These are phyloP conservation scores for Russula virescens DNA, from an alignment of 768 basidiomycete species.

Conservation along the genomic window DNA sequence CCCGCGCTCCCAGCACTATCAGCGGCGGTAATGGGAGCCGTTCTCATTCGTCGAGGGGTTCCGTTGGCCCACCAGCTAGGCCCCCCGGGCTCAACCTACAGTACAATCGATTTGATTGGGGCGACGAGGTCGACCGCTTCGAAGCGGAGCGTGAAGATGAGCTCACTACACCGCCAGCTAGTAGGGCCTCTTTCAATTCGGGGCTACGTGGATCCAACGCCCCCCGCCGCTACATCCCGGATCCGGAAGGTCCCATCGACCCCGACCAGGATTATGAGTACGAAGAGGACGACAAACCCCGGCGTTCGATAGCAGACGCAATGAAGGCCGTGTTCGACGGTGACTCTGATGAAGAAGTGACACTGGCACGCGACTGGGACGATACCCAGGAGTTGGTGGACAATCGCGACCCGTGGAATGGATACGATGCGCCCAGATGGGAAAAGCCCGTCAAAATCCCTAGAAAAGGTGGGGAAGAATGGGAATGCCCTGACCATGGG, in stretches of 20 bases:
- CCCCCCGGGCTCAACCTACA: neutral
- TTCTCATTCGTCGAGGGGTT: neutral
- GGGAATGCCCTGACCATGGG: conserved; percentile 12
- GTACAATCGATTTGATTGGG: conserved; percentile 9
- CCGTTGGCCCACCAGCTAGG: neutral
- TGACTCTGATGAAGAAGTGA: neutral
- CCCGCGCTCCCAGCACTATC: neutral
- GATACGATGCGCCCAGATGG: neutral
- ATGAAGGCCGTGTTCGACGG: neutral
- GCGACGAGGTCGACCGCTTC: neutral
- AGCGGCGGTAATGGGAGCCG: neutral
- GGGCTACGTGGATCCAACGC: neutral
- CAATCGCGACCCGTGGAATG: neutral
- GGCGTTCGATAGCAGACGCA: neutral
- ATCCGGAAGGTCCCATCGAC: neutral
- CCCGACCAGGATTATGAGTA: neutral
- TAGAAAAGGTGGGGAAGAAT: neutral
- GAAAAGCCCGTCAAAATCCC: neutral
- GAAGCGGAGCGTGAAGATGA: neutral
- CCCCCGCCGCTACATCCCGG: neutral
- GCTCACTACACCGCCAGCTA: neutral
- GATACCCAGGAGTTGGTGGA: neutral
- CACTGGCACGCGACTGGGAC: too few species aligned
- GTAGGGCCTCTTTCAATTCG: neutral
- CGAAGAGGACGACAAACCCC: neutral